Evolutionary conservation across 2,329 filamentous ascomycete genomes (phyloP).

Genomic region (Cadophora gregata): DNA sequence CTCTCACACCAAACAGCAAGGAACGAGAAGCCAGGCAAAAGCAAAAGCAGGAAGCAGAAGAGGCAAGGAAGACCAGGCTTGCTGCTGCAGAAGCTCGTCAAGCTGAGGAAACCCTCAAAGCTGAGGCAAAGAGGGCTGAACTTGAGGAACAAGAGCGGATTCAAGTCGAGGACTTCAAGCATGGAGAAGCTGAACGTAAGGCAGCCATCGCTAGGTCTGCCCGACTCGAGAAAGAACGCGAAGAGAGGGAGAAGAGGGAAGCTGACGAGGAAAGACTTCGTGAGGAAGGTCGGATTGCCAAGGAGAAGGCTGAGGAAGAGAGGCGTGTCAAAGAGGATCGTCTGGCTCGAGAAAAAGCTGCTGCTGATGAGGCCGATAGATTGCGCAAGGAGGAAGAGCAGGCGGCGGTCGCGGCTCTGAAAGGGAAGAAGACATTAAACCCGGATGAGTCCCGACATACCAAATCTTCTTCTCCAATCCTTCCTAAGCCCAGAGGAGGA

Average conservation of each 20-base stretch:
- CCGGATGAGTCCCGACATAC: slow-evolving; percentile 20
- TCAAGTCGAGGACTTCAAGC: slow-evolving; percentile 25
- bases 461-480: slow-evolving; percentile 26
- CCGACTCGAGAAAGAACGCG: slow-evolving; percentile 29
- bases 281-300: slow-evolving; percentile 25
- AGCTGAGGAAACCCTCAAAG: slow-evolving; percentile 28
- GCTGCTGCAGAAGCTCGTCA: slow-evolving; percentile 34
- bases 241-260: slow-evolving; percentile 25
- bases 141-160: slow-evolving; percentile 29
- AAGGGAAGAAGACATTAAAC: slow-evolving; percentile 18
- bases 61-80: slow-evolving; percentile 30
- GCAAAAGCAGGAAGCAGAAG: slow-evolving; percentile 27
- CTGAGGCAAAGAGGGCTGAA: slow-evolving; percentile 27
- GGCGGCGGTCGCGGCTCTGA: slow-evolving; percentile 13
- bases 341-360: slow-evolving; percentile 29
- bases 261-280: slow-evolving; percentile 26
- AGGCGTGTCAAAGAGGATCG: slow-evolving; percentile 23
- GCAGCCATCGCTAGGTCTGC: slow-evolving; percentile 30
- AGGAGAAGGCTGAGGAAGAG: slow-evolving; percentile 32
- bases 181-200: slow-evolving; percentile 28
- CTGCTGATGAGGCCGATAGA: slow-evolving; percentile 18
- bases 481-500: slow-evolving; percentile 20
- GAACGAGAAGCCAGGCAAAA: slow-evolving; percentile 31
- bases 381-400: slow-evolving; percentile 18
- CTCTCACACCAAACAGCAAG: slow-evolving; percentile 39